Conservation (phyloP, 768 basidiomycete species). For the Phaffia tasmanica region DNA sequence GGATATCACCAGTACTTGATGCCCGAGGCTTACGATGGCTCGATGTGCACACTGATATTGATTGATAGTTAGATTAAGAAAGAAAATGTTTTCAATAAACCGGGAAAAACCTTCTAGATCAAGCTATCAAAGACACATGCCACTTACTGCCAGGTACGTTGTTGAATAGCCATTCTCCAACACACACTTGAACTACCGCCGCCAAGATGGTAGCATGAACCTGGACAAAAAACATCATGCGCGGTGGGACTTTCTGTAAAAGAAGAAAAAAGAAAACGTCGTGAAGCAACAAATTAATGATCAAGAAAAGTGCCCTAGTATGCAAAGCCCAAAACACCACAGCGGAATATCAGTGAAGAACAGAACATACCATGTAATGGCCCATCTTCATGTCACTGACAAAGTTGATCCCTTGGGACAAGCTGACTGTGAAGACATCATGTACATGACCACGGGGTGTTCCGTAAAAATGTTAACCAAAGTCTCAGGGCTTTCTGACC, state of each 20-base stretch:
- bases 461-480: background rate
- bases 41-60: background rate
- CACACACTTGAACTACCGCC: slow-evolving; percentile 16
- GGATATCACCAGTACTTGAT: slow-evolving; percentile 1
- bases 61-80: background rate
- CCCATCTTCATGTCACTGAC: slow-evolving; percentile 23
- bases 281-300: background rate
- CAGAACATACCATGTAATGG: background rate
- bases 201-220: background rate
- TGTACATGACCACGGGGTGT: background rate
- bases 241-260: slow-evolving; percentile 6
- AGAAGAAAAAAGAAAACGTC: background rate
- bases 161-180: background rate
- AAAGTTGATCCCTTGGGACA: slow-evolving; percentile 20
- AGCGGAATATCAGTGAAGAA: background rate
- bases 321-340: background rate
- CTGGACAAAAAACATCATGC: slow-evolving; percentile 19
- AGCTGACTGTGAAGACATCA: background rate
- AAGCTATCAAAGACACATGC: background rate
- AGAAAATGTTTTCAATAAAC: slow-evolving; percentile 15
- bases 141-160: background rate
- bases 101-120: background rate
- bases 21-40: slow-evolving; percentile 1
- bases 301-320: background rate
- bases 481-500: no score